Evolutionary conservation across 2,329 filamentous ascomycete genomes (phyloP).

Genomic region (Pyricularia pennisetigena): DNA sequence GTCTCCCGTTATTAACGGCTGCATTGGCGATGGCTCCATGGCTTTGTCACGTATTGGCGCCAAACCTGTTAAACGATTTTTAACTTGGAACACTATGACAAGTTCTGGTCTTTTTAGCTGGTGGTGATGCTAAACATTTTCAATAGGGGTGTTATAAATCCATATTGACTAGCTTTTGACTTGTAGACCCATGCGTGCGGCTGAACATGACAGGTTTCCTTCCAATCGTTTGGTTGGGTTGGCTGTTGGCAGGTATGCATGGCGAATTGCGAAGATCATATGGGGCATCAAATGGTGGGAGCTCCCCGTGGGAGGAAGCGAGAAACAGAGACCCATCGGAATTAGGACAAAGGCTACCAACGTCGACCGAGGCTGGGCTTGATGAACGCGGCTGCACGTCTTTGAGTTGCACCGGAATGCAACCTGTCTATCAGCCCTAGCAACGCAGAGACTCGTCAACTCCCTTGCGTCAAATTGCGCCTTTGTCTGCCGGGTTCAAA

Average conservation of each 20-base stretch:
- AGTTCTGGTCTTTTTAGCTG: not conserved
- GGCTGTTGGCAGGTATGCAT: no score
- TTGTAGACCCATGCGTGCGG: not conserved
- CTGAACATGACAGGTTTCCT: no score
- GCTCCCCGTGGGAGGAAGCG: no score
- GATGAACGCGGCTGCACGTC: not conserved
- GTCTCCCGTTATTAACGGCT: not conserved
- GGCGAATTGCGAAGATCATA: no score
- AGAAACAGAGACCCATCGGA: no score
- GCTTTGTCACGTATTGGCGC: not conserved
- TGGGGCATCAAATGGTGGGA: no score
- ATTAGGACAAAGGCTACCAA: not conserved
- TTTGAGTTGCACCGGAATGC: not conserved
- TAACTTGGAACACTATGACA: not conserved
- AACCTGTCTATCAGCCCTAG: not conserved
- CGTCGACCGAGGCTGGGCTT: not conserved
- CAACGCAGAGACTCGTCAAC: not conserved
- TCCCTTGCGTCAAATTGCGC: not conserved
- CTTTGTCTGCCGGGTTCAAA: not conserved
- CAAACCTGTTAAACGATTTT: not conserved
- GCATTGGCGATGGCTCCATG: not conserved
- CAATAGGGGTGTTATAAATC: not conserved
- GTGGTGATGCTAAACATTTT: not conserved
- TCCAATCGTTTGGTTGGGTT: no score
- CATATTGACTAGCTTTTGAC: not conserved